These are phyloP conservation scores for Tylopilus vinaceipallidus DNA, from an alignment of 768 basidiomycete genomes.

Conservation along the genomic window DNA sequence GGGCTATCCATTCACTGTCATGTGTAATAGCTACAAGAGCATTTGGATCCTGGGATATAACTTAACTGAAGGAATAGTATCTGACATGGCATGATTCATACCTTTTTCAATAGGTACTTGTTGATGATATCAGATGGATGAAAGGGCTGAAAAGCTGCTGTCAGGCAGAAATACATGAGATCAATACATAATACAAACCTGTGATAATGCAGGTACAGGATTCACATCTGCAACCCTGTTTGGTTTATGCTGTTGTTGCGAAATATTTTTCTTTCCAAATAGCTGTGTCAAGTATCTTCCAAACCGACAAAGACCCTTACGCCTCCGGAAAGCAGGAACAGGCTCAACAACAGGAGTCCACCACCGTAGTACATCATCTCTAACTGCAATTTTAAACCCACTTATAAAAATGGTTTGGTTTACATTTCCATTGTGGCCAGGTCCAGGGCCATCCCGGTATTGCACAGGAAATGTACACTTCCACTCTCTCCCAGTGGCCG, in stretches of 20 bases:
- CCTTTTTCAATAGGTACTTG: constrained; percentile 3
- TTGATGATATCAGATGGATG: constrained; percentile 11
- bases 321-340: neutral
- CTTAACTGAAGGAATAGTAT: neutral
- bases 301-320: neutral
- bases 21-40: constrained; percentile 9
- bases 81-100: neutral
- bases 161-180: neutral
- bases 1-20: constrained; percentile 3
- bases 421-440: neutral
- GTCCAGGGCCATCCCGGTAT: neutral
- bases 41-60: neutral
- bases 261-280: neutral
- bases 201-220: neutral
- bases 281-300: neutral
- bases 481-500: neutral
- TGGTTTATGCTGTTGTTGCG: neutral
- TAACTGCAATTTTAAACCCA: constrained; percentile 17
- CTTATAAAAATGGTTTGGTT: constrained; percentile 20
- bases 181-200: neutral
- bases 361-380: neutral
- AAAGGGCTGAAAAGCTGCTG: neutral
- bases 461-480: neutral
- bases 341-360: neutral
- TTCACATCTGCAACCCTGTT: neutral